Evolutionary conservation across 2,329 filamentous ascomycete species (phyloP).

Genomic region (Rutstroemia sp.): DNA sequence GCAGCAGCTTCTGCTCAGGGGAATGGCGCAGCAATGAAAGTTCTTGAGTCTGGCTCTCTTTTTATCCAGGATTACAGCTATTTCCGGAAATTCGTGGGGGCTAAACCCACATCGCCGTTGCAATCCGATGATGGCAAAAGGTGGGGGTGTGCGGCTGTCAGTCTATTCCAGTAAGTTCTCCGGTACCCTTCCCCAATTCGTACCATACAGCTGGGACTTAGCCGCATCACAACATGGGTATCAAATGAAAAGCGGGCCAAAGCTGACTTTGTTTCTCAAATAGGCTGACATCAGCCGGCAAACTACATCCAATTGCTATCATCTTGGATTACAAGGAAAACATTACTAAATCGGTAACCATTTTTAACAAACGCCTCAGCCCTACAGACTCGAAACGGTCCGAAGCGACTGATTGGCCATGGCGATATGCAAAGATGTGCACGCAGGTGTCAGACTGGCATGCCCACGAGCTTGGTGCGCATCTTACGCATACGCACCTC

Average conservation of each 20-base stretch:
- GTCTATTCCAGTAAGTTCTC: constrained; percentile 36
- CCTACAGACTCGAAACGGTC: constrained; percentile 26
- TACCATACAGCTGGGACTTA: neutral
- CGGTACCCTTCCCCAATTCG: neutral
- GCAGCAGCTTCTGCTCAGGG: neutral
- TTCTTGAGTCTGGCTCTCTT: constrained; percentile 9
- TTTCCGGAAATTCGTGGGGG: constrained; percentile 17
- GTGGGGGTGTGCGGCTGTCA: constrained; percentile 33
- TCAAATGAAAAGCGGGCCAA: neutral
- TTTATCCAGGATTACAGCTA: constrained; percentile 26
- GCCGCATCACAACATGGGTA: too few relatives aligned
- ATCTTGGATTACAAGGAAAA: constrained; percentile 39
- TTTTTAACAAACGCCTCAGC: constrained; percentile 39
- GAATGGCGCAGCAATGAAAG: constrained; percentile 4
- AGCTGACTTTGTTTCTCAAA: neutral
- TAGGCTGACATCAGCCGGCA: constrained; percentile 29
- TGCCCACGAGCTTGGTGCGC: constrained; percentile 39
- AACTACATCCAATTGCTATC: constrained; percentile 42
- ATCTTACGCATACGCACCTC: constrained; percentile 39
- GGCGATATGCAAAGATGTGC: constrained; percentile 45
- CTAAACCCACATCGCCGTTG: neutral
- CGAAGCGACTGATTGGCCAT: constrained; percentile 41
- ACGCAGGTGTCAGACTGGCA: constrained; percentile 42
- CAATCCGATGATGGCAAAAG: constrained; percentile 15
- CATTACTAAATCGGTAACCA: constrained; percentile 37